A percentile compares a stretch with the other conserved stretches of the same genome.
phyloP scores from a whole-genome alignment of 129 eudicot species.

The Flaveria brownii region DNA sequence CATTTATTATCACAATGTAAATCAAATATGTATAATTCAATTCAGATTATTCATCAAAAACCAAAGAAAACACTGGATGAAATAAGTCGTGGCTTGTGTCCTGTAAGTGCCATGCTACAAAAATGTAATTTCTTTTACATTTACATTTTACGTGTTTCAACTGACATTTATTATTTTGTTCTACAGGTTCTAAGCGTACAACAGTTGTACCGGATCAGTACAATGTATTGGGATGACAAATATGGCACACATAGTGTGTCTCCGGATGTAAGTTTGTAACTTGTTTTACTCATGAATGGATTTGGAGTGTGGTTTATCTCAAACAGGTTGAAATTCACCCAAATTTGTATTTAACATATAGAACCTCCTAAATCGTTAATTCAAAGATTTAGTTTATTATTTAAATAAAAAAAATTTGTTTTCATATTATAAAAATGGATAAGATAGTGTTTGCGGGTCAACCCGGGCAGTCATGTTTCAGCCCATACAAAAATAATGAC shows the following conservation, averaged over 20 bases:
- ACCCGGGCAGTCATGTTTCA: too few species aligned
- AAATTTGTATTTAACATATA: not conserved
- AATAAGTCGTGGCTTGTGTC: constrained; percentile 83
- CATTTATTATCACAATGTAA: not conserved
- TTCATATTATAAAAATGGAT: not conserved
- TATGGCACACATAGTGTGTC: constrained; percentile 49
- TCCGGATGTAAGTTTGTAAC: constrained; percentile 36
- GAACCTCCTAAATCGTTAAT: not conserved
- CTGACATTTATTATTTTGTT: not conserved
- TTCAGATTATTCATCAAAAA: constrained; percentile 89
- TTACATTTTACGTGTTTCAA: not conserved
- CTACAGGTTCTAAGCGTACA: constrained; percentile 47
- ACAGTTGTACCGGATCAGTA: constrained; percentile 46
- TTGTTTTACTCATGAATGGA: not conserved
- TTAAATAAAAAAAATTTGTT: not conserved
- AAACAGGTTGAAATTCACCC: not conserved
- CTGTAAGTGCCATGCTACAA: constrained; percentile 55
- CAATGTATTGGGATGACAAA: constrained; percentile 52
- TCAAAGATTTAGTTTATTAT: not conserved
- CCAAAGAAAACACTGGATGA: constrained; percentile 53
- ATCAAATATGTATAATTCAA: not conserved
- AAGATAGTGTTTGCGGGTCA: not conserved
- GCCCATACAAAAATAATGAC: not conserved
- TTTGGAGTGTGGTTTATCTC: not conserved
- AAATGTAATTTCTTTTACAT: not conserved